phyloP scores from a whole-genome alignment of 345 rosid species.

The Gossypium longicalyx region DNA sequence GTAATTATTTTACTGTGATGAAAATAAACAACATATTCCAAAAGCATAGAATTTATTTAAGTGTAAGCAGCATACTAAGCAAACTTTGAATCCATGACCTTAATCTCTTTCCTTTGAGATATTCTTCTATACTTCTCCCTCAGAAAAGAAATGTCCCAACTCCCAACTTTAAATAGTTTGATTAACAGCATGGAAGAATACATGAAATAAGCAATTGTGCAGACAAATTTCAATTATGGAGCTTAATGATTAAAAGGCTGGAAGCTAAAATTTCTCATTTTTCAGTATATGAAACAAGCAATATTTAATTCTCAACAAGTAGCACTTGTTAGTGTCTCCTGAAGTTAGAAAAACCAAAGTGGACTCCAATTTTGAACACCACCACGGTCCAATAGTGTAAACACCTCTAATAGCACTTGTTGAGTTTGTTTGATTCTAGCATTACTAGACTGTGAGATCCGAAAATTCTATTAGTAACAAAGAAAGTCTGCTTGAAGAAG shows the following conservation, averaged over 20 bases:
- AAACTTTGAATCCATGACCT: neutral
- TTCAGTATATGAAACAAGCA: neutral
- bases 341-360: neutral
- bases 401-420: conserved; percentile 1
- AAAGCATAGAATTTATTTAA: neutral
- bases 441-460: neutral
- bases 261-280: neutral
- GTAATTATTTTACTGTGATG: neutral
- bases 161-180: neutral
- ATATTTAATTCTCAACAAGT: neutral
- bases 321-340: neutral
- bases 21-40: neutral
- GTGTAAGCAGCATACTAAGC: neutral
- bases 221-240: neutral
- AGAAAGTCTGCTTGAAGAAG: neutral
- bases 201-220: neutral
- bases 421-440: neutral
- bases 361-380: neutral
- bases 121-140: neutral
- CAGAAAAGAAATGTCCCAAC: neutral
- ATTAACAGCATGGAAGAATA: neutral
- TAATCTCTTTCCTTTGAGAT: conserved; percentile 4
- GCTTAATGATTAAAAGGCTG: neutral
- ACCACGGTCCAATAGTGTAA: neutral
- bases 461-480: neutral